phyloP scores from a whole-genome alignment of 805 yeast species.

The Yamadazyma takamatsuzukensis region DNA sequence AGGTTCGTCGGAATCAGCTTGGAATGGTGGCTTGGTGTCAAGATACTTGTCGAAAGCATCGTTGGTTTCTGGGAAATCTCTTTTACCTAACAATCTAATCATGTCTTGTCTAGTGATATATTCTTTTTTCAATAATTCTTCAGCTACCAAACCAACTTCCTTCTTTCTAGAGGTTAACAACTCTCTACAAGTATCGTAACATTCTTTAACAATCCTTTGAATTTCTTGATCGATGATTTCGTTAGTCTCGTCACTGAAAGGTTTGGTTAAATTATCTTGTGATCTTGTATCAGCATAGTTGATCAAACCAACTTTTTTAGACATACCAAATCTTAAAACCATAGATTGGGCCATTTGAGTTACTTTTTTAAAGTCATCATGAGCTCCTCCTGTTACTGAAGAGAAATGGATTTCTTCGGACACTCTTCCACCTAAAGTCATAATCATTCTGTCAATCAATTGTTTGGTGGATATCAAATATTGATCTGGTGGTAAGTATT shows the following conservation, averaged over 20 bases:
- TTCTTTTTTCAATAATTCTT: constrained; percentile 67
- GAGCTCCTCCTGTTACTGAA: constrained; percentile 87
- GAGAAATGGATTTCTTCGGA: constrained; percentile 86
- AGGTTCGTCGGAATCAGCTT: constrained; percentile 22
- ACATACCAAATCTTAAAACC: constrained; percentile 89
- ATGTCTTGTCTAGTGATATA: constrained; percentile 80
- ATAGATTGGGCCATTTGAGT: constrained; percentile 85
- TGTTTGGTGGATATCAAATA: constrained; percentile 75
- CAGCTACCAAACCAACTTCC: constrained; percentile 68
- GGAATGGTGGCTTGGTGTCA: constrained; percentile 43
- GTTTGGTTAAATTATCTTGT: constrained; percentile 58
- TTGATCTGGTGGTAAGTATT: constrained; percentile 86
- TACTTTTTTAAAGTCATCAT: constrained; percentile 88
- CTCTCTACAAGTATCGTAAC: constrained; percentile 56
- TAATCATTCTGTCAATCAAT: constrained; percentile 80
- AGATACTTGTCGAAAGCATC: constrained; percentile 90
- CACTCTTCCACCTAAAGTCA: constrained; percentile 91
- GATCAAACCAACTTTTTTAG: constrained; percentile 70
- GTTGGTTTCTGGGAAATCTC: constrained; percentile 75
- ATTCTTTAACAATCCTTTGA: constrained; percentile 60
- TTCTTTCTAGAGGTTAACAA: constrained; percentile 56
- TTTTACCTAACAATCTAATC: constrained; percentile 69
- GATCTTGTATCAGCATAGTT: constrained; percentile 48
- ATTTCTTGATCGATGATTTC: constrained; percentile 65
- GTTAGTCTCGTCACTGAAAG: constrained; percentile 81